phyloP scores from a whole-genome alignment of 1,139 yeast species.

The Suhomyces bolitotheri region DNA sequence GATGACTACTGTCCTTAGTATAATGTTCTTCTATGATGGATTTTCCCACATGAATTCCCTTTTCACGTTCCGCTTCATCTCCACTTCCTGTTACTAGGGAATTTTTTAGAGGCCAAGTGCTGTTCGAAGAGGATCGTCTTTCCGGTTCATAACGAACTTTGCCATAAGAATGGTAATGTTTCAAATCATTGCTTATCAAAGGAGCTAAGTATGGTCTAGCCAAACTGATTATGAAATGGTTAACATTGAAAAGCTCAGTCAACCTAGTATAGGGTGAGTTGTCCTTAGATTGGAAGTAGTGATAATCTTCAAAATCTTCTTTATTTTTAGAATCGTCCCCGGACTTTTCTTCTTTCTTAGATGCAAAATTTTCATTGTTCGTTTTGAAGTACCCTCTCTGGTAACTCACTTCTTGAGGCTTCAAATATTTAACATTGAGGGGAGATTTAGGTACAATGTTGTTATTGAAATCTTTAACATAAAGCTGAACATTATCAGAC shows the following conservation, averaged over 20 bases:
- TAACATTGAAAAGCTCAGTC: constrained; percentile 90
- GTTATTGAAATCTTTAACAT: constrained; percentile 68
- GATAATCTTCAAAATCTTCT: constrained; percentile 12
- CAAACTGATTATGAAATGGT: constrained; percentile 83
- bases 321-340: not conserved
- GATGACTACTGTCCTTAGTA: constrained; percentile 33
- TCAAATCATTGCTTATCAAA: constrained; percentile 75
- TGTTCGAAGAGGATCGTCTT: constrained; percentile 5
- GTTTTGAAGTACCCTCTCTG: constrained; percentile 41
- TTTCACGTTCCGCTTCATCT: not conserved
- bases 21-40: constrained; percentile 22
- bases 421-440: constrained; percentile 36
- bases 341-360: constrained; percentile 11
- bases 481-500: constrained; percentile 59
- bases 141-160: constrained; percentile 27
- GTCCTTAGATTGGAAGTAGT: constrained; percentile 27
- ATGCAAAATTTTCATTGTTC: constrained; percentile 5
- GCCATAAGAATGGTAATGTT: constrained; percentile 52
- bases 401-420: constrained; percentile 51
- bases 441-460: constrained; percentile 50
- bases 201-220: constrained; percentile 96
- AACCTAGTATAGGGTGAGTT: constrained; percentile 79
- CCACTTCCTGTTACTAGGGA: not conserved
- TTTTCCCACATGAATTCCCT: constrained; percentile 6
- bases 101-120: not conserved